Evolutionary conservation across 257 asterid genomes (phyloP), one percentile per base, ranked within the genome.

Genomic region (Cordia subcordata): DNA sequence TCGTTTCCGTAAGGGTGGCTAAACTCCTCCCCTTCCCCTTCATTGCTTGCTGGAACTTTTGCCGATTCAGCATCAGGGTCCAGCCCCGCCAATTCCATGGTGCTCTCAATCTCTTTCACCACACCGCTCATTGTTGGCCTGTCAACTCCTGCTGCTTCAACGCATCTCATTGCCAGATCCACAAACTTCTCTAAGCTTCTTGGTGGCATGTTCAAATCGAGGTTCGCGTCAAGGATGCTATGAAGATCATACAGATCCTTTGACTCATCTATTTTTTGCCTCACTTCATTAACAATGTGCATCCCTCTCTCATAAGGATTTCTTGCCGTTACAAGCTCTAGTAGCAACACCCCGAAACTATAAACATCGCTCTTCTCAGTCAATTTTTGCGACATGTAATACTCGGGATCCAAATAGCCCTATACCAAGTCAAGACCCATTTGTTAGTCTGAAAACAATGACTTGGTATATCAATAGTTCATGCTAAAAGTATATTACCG

Each of bases 401-500:
- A 90, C 58, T 90, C 98, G 0, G 98, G 98, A 79, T 87, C 98
- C 91, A 90, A 63, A 71, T 87, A 90, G 49, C 98, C 98, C 98
- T 90, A 37, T 46, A n/a, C n/a, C 54, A 42, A 42, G 47, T 3
- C 14, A 42, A 10, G 47, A 42, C 10, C 12, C 15, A 14, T 42
- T 42, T 11, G 10, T 42, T 11, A 42, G 47, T 42, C 47, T 42
- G 10, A 42, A 10, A 42, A 10, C 10, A 8, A 42, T 42, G 4
- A 42, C 3, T 3, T 42, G 4, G 10, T 42, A 10, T 42, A 3
- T 42, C 47, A 10, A 3, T 42, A 42, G 15, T 42, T 10, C 15
- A 42, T 2, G 10, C 47, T 42, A 14, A 14, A 42, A 42, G 47
- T 42, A 42, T 11, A 42, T 42, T 27, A 27, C 6, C 6, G 35